Evolutionary conservation across 2,329 filamentous ascomycete genomes (phyloP), one percentile per base, ranked within the genome.

Genomic region (Ceratocystis papillata): DNA sequence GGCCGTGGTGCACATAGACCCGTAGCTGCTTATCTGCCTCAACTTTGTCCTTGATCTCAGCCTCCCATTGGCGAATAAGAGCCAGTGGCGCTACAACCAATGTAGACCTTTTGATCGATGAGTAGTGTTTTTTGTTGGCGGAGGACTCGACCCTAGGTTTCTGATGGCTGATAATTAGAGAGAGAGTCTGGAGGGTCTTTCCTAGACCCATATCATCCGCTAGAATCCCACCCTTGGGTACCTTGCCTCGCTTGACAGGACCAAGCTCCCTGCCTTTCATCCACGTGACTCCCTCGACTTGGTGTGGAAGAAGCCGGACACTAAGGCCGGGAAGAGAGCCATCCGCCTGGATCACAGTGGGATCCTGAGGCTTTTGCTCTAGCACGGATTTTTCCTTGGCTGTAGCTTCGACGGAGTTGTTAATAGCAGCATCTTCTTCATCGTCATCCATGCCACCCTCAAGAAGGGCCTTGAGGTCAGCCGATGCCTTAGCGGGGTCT

Each of bases 141-240:
- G 79, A 76, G 20, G 64, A 59, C 5, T 46, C 61, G 5, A 7
- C 7, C 3, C 70, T 67, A 2, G 88, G 86, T 71, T 88, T 90
- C 20, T 85, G 83, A 72, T 97, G 96, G 65, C 82, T 88, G 46
- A 99, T 80, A 53, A 99, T 88, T 41, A 97, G 80, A 1, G 93
- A 87, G 67, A 99, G 89, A 0, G 92, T 90, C 76, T 99, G 94
- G 15, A 99, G 83, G 0, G 94, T 99, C 79, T 99, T 99, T 67
- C 94, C 94, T 15, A 97, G 79, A 70, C 93, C 93, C 93, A 97
- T 95, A 73, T 99, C 94, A 72, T 99, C 94, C 20, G 94, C 94
- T 45, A 99, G 81, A 69, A 99, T 96, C 20, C 94, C 94, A 45
- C 94, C 94, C 71, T 95, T 94, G 37, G 93, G 91, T 8, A 95